phyloP scores from a whole-genome alignment of 192 early-diverging fungal genomes.

The Coemansia sp. region DNA sequence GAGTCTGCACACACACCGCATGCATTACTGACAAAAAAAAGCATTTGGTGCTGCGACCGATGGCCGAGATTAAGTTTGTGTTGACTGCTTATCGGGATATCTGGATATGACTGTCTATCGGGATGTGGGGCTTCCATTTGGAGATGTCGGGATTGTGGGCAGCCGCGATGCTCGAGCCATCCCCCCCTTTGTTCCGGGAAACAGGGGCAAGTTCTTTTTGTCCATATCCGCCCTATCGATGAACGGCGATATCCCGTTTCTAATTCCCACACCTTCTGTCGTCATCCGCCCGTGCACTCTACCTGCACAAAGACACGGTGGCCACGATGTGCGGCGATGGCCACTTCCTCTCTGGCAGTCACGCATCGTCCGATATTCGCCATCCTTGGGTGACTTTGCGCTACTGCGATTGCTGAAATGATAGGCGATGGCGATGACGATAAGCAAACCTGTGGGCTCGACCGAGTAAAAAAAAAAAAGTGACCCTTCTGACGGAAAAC shows the following conservation, averaged over 20 bases:
- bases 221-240: slow-evolving; percentile 2
- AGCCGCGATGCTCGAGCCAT: too few relatives aligned
- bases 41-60: too few relatives aligned
- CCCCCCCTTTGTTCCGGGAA: not conserved
- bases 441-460: too few relatives aligned
- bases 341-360: not conserved
- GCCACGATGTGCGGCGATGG: not conserved
- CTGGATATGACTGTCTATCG: too few relatives aligned
- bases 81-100: too few relatives aligned
- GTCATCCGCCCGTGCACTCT: not conserved
- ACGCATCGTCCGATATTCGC: not conserved
- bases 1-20: too few relatives aligned
- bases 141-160: too few relatives aligned
- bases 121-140: too few relatives aligned
- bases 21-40: too few relatives aligned
- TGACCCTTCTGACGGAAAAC: too few relatives aligned
- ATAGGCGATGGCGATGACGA: not conserved
- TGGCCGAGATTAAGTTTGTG: too few relatives aligned
- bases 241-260: not conserved
- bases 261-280: not conserved
- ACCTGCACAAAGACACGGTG: not conserved
- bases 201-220: not conserved
- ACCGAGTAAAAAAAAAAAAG: too few relatives aligned
- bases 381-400: not conserved
- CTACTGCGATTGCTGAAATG: not conserved